Evolutionary conservation across 306 rosid genomes (phyloP).

Genomic region (Ziziphus jujuba): DNA sequence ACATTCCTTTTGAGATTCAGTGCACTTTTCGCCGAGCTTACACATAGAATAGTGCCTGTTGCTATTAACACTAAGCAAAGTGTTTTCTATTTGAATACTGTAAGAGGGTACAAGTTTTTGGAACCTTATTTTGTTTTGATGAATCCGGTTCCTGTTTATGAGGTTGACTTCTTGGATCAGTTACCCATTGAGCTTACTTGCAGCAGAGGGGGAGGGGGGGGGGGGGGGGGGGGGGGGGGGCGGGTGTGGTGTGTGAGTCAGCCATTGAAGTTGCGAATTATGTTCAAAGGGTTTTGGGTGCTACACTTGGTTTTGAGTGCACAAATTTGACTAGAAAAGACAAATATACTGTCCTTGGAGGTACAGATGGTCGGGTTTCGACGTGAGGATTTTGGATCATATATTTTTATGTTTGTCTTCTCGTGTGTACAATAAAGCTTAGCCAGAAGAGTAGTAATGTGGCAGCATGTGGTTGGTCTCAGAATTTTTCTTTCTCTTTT

Average conservation of each 20-base stretch:
- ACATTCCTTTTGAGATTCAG: conserved; percentile 80
- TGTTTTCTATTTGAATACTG: conserved; percentile 78
- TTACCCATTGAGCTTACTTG: conserved; percentile 72
- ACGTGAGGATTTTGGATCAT: too few relatives aligned
- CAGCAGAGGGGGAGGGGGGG: too few relatives aligned
- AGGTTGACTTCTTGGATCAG: conserved; percentile 78
- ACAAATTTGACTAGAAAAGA: conserved; percentile 84
- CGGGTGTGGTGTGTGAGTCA: too few relatives aligned
- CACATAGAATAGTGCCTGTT: conserved; percentile 84
- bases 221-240: too few relatives aligned
- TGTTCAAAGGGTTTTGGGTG: conserved; percentile 77
- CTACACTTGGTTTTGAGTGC: conserved; percentile 88
- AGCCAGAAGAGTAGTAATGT: too few relatives aligned
- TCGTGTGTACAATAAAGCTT: too few relatives aligned
- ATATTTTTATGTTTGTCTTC: too few relatives aligned
- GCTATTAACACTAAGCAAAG: conserved; percentile 85
- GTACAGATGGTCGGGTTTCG: conserved; percentile 80
- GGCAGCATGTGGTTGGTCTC: too few relatives aligned
- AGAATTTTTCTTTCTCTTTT: too few relatives aligned
- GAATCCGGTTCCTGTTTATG: conserved; percentile 85
- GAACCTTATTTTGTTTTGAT: conserved; percentile 94
- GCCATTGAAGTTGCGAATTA: conserved; percentile 87
- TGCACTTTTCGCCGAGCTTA: conserved; percentile 84
- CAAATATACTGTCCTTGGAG: conserved; percentile 78
- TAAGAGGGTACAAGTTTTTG: conserved; percentile 60